Evolutionary conservation across 768 basidiomycete species (phyloP).

Genomic region (Suillus americanus): DNA sequence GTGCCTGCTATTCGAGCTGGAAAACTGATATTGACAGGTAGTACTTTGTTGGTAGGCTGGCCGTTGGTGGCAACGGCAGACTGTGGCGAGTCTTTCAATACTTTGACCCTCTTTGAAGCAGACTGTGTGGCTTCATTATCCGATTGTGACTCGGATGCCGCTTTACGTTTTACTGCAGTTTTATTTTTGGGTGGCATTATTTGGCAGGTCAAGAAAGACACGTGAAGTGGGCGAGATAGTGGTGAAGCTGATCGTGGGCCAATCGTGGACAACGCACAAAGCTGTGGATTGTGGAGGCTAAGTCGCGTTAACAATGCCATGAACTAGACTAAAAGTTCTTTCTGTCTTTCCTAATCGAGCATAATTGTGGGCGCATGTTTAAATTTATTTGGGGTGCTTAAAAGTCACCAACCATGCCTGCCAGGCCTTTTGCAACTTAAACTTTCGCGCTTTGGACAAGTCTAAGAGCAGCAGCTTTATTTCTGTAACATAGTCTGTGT

Average conservation of each 20-base stretch:
- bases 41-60: constrained; percentile 72
- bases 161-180: constrained; percentile 31
- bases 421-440: not conserved
- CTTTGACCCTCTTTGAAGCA: constrained; percentile 27
- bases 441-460: constrained; percentile 9
- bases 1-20: constrained; percentile 47
- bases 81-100: constrained; percentile 17
- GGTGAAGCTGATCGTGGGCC: not conserved
- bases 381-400: constrained; percentile 5
- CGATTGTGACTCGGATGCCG: constrained; percentile 23
- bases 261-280: not conserved
- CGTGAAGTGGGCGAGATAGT: not conserved
- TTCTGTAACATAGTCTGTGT: constrained; percentile 12
- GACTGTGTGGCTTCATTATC: constrained; percentile 26
- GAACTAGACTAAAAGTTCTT: too few species aligned
- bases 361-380: constrained; percentile 18
- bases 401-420: constrained; percentile 9
- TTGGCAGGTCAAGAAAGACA: not conserved
- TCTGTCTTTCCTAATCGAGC: constrained; percentile 6
- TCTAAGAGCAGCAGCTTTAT: constrained; percentile 3
- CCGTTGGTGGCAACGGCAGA: constrained; percentile 35
- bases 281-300: not conserved
- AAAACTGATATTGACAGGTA: constrained; percentile 64
- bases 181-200: constrained; percentile 34
- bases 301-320: not conserved